Percentiles rank a stretch among this genome's conserved stretches.
Conservation (phyloP, 139 green algal species). For the Trebouxia sp. region DNA sequence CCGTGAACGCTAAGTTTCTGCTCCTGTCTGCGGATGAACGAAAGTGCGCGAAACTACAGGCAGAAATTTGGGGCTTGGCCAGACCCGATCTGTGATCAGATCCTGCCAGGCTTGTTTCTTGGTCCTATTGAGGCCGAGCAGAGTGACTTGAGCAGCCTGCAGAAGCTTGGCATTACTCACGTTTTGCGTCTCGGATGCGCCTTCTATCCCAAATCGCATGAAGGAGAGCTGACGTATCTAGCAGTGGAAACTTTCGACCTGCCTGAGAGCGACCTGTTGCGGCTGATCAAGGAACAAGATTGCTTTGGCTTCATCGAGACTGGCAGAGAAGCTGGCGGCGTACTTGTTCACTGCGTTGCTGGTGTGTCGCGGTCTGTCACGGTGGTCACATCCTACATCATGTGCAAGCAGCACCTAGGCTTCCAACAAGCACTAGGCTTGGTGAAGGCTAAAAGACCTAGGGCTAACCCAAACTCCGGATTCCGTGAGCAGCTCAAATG, state of each 20-base stretch:
- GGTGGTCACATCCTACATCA: background rate
- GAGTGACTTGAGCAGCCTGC: background rate
- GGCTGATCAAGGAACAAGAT: background rate
- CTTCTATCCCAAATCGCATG: background rate
- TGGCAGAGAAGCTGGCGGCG: background rate
- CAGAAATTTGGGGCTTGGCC: no score
- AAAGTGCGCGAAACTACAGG: no score
- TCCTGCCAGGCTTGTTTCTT: background rate
- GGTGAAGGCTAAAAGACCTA: background rate
- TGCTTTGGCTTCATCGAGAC: background rate
- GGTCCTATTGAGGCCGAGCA: constrained; percentile 1
- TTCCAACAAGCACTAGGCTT: background rate
- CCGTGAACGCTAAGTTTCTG: no score
- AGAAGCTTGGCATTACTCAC: background rate
- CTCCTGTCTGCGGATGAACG: no score
- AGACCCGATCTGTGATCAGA: background rate
- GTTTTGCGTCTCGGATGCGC: background rate
- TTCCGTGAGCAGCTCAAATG: constrained; percentile 4
- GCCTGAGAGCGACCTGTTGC: background rate
- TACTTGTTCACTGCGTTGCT: constrained; percentile 20
- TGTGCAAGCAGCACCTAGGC: background rate
- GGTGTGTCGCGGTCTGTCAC: constrained; percentile 4
- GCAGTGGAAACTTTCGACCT: background rate
- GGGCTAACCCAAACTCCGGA: background rate
- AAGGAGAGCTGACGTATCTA: background rate